These are phyloP conservation scores for Phytophthora pluvialis DNA, from an alignment of 352 stramenopile genomes.

Conservation along the genomic window DNA sequence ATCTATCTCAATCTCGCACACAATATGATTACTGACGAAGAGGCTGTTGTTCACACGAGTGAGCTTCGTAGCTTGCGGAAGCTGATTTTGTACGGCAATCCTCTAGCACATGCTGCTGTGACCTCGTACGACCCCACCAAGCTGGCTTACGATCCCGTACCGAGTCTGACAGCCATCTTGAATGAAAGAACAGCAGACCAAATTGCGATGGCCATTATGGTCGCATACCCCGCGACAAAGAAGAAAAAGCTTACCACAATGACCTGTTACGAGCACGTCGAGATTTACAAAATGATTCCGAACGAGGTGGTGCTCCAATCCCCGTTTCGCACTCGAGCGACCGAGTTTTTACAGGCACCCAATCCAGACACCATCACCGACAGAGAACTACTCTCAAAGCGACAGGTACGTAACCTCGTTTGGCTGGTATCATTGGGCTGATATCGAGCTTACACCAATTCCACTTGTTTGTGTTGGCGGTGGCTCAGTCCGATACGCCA, in stretches of 20 bases:
- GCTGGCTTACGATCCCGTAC: constrained; percentile 75
- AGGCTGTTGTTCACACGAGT: constrained; percentile 46
- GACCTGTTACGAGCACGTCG: constrained; percentile 70
- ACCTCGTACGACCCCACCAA: constrained; percentile 69
- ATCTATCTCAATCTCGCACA: constrained; percentile 79
- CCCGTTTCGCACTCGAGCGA: constrained; percentile 60
- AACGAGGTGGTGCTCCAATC: constrained; percentile 63
- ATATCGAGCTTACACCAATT: neutral
- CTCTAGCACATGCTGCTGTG: constrained; percentile 62
- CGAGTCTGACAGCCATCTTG: constrained; percentile 55
- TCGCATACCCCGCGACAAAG: constrained; percentile 74
- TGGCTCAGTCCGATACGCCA: constrained; percentile 21
- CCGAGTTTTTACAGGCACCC: constrained; percentile 44
- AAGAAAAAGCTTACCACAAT: constrained; percentile 57
- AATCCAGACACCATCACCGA: constrained; percentile 27
- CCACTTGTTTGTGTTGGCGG: neutral
- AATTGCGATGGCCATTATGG: constrained; percentile 46
- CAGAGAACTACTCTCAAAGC: constrained; percentile 33
- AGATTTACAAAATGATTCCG: constrained; percentile 87
- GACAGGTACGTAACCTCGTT: constrained; percentile 21
- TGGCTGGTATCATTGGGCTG: neutral
- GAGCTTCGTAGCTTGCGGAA: constrained; percentile 70
- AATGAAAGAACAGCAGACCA: constrained; percentile 32
- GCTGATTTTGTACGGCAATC: constrained; percentile 81
- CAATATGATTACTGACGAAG: constrained; percentile 69